These are phyloP conservation scores for Hirschfeldia incana DNA, from an alignment of 345 rosid genomes.

Conservation along the genomic window DNA sequence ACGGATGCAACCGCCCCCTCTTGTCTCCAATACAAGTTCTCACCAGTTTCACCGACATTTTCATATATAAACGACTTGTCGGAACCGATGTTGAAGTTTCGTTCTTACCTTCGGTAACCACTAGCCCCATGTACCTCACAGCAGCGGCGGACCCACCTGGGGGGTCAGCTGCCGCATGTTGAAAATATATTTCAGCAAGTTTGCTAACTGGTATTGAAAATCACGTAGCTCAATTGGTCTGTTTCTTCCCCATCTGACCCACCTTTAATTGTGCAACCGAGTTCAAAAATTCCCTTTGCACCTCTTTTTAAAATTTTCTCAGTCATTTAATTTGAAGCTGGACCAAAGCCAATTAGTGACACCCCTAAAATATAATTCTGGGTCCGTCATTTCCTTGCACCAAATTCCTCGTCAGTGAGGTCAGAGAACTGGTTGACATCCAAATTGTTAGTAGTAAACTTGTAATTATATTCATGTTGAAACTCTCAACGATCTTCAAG, in stretches of 20 bases:
- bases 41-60: conserved; percentile 33
- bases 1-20: conserved; percentile 47
- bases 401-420: not conserved
- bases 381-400: too few species aligned
- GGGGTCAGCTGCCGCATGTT: too few species aligned
- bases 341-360: too few species aligned
- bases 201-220: too few species aligned
- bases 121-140: not conserved
- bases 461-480: too few species aligned
- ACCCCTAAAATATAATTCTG: too few species aligned
- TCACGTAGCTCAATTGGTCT: not conserved
- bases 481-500: too few species aligned
- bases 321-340: too few species aligned
- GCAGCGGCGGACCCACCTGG: too few species aligned
- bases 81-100: not conserved
- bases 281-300: not conserved
- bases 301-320: not conserved
- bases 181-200: too few species aligned
- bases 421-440: not conserved
- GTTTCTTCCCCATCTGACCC: not conserved
- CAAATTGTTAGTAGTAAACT: not conserved
- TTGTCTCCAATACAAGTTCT: conserved; percentile 47
- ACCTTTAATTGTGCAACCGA: not conserved
- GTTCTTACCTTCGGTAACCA: not conserved
- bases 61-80: not conserved